These are phyloP conservation scores for Coniochaeta prunicola DNA, from an alignment of 2,329 filamentous ascomycete genomes.

Conservation along the genomic window DNA sequence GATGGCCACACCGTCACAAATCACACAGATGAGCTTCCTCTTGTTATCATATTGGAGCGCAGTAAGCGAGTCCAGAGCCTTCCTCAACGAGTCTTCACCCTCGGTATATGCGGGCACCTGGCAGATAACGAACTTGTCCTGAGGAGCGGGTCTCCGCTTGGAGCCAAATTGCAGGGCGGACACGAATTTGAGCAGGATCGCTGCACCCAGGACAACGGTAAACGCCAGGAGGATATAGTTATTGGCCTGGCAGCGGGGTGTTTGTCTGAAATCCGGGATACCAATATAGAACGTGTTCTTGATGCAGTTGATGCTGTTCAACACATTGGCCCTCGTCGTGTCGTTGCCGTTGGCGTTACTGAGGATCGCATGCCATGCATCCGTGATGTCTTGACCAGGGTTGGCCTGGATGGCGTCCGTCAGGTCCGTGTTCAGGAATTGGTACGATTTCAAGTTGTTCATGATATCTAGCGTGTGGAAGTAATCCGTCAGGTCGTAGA, in stretches of 20 bases:
- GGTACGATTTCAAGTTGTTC: conserved; percentile 49
- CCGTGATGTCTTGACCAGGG: conserved; percentile 71
- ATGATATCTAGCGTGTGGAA: conserved; percentile 63
- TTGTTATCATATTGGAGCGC: conserved; percentile 97
- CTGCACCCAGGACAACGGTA: conserved; percentile 71
- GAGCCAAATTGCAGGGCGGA: conserved; percentile 89
- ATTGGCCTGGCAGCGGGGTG: conserved; percentile 73
- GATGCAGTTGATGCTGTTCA: conserved; percentile 71
- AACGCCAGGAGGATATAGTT: conserved; percentile 86
- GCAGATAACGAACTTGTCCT: conserved; percentile 98
- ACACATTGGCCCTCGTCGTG: conserved; percentile 41
- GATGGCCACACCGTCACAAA: conserved; percentile 96
- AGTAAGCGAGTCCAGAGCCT: conserved; percentile 89
- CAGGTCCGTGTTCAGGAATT: conserved; percentile 66
- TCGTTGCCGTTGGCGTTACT: conserved; percentile 39
- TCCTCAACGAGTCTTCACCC: conserved; percentile 88
- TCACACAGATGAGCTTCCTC: conserved; percentile 89
- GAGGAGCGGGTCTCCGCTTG: conserved; percentile 78
- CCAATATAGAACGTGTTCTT: conserved; percentile 79
- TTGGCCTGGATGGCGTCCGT: conserved; percentile 64
- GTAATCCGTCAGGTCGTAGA: conserved; percentile 92
- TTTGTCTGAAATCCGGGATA: conserved; percentile 74
- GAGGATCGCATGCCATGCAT: conserved; percentile 50
- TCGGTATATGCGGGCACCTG: conserved; percentile 97
- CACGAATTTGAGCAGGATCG: conserved; percentile 84